Evolutionary conservation across 2,329 filamentous ascomycete genomes (phyloP), one percentile per base, ranked within the genome.

Genomic region (Sporothrix mexicana): DNA sequence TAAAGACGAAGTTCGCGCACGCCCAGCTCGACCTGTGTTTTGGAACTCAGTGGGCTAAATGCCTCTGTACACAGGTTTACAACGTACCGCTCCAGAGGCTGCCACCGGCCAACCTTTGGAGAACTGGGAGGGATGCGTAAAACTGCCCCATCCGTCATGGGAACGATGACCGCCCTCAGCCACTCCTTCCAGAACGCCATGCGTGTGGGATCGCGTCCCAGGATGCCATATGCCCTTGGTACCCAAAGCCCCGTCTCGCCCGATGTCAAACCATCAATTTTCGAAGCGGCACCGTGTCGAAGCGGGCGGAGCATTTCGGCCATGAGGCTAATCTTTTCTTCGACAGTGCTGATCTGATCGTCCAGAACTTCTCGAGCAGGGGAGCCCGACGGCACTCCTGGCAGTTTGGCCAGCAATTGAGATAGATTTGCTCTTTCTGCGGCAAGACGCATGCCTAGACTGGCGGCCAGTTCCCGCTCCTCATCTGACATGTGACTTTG

Each of bases 161-260:
- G 96, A 25, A 97, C 93, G n/a, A 96, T 86, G 10, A 98, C 88
- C 7, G 95, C 95, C 81, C 94, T 92, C 66, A 99, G 87, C 96
- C 96, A 99, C 80, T 99, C 96, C 81, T 98, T 98, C 95, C 95
- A 99, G 83, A 99, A 98, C 45, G 90, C 89, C 76, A 95, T 94
- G 82, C 97, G 88, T 74, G 90, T 91, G 13, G 87, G 86, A 80
- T 99, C 96, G 75, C 93, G 88, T 47, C 96, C 96, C 75, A 99
- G 86, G 74, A 99, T 91, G 73, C 96, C 96, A 79, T 97, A 99
- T 0, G 95, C 94, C 76, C 96, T 88, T 20, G 96, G 96, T 69
- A 94, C 94, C 96, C 96, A 99, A 74, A 98, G 90, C 1, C 95
- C 96, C 70, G 94, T 98, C 80, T 98, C 96, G 59, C 95, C 95